Evolutionary conservation across 1,284 basidiomycete species (phyloP), one percentile per base, ranked within the genome.

Genomic region (Schizophyllum amplum): DNA sequence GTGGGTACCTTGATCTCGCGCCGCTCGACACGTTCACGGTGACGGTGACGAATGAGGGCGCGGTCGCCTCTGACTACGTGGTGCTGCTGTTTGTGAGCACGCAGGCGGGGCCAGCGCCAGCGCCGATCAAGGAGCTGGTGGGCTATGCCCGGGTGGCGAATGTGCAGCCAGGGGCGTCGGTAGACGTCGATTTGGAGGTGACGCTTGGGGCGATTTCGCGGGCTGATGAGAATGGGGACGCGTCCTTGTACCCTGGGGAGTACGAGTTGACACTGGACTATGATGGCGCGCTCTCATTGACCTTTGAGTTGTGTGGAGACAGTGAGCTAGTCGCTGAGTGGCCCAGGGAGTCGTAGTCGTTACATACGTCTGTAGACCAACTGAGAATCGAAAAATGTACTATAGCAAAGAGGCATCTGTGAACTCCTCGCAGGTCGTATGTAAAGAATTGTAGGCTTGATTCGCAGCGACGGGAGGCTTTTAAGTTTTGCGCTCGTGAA

Each of bases 1-100:
- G 61, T 52, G 61, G 65, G 13, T 69, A 70, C 54, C 63, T 73
- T 15, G 80, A 83, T 64, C 70, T 78, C 33, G 75, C 75, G 5
- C 58, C 66, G 6, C 75, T 83, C 62, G 76, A 75, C 60, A 77
- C 76, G 11, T 79, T 82, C 68, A 58, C 68, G 20, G 72, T 81
- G 24, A 64, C 65, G 13, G 73, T 82, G 42, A 74, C 63, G 58
- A 83, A 83, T 67, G 75, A 74, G 0, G 81, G 80, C 24, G 69
- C 68, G 47, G 66, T 70, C n/a, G 66, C 73, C 1, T 82, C 80
- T 4, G 81, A 83, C 67, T 82, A 79, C 61, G 78, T 80, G 42
- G 74, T 77, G n/a, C 71, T 82, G 51, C 68, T 82, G 7, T 82
- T 82, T 66, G 66, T 76, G 57, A 76, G 71, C 56, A 74, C 76